Evolutionary conservation across 2,329 filamentous ascomycete genomes (phyloP).

Genomic region (Neophaeococcomyces mojaviensis): DNA sequence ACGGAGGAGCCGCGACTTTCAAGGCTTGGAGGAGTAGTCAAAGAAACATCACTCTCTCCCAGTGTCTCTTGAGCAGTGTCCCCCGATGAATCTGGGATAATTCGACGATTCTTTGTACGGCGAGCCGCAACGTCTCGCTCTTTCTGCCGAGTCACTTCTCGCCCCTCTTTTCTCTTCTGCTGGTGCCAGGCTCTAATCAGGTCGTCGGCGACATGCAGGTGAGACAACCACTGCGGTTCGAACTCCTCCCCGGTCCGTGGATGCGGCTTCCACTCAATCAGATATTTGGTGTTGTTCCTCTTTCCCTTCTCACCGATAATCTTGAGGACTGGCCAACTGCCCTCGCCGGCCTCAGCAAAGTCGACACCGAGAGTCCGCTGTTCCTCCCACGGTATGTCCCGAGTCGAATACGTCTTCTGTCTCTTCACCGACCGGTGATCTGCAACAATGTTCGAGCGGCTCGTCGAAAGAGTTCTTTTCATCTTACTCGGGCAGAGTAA

Average conservation of each 20-base stretch:
- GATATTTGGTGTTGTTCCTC: conserved; percentile 13
- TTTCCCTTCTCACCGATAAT: conserved; percentile 31
- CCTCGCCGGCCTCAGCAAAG: conserved; percentile 10
- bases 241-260: conserved; percentile 16
- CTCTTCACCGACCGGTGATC: conserved; percentile 13
- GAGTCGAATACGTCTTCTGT: conserved; percentile 13
- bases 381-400: conserved; percentile 15
- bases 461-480: conserved; percentile 12
- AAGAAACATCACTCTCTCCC: neutral
- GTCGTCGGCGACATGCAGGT: conserved; percentile 1
- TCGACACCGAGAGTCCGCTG: conserved; percentile 9
- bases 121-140: neutral
- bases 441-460: conserved; percentile 1
- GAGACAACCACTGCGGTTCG: conserved; percentile 19
- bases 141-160: conserved; percentile 2
- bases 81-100: conserved; percentile 14
- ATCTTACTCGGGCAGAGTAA: conserved; percentile 14
- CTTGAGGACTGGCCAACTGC: conserved; percentile 12
- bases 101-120: neutral
- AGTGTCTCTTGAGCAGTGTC: neutral
- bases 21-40: conserved; percentile 6
- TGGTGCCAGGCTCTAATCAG: conserved; percentile 5
- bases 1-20: conserved; percentile 1
- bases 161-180: conserved; percentile 11
- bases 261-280: conserved; percentile 19